Evolutionary conservation across 495 filamentous ascomycete species (phyloP).

Genomic region (Penicillium odoratum): DNA sequence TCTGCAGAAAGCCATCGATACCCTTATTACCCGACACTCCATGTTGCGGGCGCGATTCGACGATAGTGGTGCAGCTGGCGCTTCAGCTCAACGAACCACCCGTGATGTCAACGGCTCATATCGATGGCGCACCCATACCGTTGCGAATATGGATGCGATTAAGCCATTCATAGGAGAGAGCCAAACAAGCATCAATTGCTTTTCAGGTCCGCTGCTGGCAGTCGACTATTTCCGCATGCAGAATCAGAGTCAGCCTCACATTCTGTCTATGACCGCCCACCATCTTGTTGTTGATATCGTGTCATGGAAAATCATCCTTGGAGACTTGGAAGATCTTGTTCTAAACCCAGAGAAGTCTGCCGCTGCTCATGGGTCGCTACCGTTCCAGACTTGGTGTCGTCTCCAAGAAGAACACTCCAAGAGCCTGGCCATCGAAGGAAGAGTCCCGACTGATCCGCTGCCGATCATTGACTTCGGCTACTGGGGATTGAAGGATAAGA

Average conservation of each 20-base stretch:
- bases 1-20: constrained; percentile 55
- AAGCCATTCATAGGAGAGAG: constrained; percentile 37
- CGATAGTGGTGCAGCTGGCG: constrained; percentile 22
- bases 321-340: constrained; percentile 65
- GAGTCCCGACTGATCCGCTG: constrained; percentile 31
- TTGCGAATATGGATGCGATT: constrained; percentile 24
- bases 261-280: constrained; percentile 66
- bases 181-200: constrained; percentile 45
- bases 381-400: constrained; percentile 64
- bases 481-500: constrained; percentile 50
- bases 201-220: constrained; percentile 44
- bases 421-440: constrained; percentile 18
- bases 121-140: constrained; percentile 28
- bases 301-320: constrained; percentile 67
- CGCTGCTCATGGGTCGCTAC: constrained; percentile 44
- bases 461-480: constrained; percentile 41
- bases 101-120: constrained; percentile 40
- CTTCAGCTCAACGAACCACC: constrained; percentile 40
- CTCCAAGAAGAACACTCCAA: constrained; percentile 45
- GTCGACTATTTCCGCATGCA: constrained; percentile 51
- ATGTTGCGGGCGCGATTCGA: constrained; percentile 73
- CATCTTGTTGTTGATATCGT: constrained; percentile 70
- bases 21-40: constrained; percentile 62
- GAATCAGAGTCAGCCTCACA: constrained; percentile 35
- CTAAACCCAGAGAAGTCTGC: constrained; percentile 37